Evolutionary conservation across 2,329 filamentous ascomycete species (phyloP), one percentile per base, ranked within the genome.

Genomic region (Scedosporium boydii): DNA sequence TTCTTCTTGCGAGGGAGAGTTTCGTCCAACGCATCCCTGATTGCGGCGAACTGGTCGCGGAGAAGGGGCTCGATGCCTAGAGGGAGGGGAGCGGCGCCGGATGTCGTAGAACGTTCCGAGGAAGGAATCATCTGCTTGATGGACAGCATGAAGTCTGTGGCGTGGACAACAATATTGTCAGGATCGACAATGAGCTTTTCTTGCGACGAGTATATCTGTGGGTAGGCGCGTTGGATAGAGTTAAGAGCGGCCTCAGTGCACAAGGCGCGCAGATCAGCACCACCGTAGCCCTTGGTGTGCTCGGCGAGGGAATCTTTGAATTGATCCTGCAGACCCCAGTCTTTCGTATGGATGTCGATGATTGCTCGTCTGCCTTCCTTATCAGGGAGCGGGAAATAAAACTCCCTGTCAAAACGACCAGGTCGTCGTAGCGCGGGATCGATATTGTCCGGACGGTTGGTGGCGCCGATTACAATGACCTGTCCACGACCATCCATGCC

Each of bases 391-490:
- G 95, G 93, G 71, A 99, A 99, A 77, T 98, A 98, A 70, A 99
- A 99, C 74, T 99, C 96, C 73, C 95, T 83, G 72, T 99, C 95
- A 70, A 99, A 99, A 60, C 95, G 89, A 53, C 95, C 96, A 21
- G 95, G 93, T 59, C 93, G 87, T 64, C 95, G 88, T 63, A 99
- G 82, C n/a, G 93, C 93, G 67, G 93, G 93, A 73, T 99, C 93
- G 65, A 99, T 93, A 60, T 95, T 96, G 74, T 98, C 93, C 0
- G 95, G 93, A 66, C 93, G 87, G 73, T 99, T 99, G 63, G 93
- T 99, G n/a, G 95, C 95, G 67, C 95, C 95, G 69, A 99, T 98
- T 42, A 99, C 93, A 71, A 99, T 96, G 64, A 99, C 95, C 74
- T 99, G 95, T 34, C 93, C 93, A 72, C 93, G 88, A n/a, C 92